Percentiles rank a stretch among this genome's conserved stretches.
Evolutionary conservation across 306 rosid species (phyloP).

Genomic region (Lathyrus oleraceus): DNA sequence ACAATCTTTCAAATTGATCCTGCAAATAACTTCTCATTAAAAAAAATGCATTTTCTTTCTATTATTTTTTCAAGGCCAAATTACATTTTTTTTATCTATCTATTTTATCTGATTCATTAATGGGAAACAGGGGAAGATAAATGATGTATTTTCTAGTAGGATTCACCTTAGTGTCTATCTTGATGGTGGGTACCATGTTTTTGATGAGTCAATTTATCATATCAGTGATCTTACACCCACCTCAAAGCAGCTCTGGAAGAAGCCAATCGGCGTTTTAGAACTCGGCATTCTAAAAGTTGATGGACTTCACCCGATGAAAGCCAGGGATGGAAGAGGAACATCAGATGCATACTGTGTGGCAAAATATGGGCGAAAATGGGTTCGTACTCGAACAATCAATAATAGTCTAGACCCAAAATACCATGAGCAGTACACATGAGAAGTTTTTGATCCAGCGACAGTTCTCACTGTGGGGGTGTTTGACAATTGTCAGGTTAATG

Average conservation of each 20-base stretch:
- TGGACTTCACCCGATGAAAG: constrained; percentile 80
- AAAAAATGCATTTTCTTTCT: no score
- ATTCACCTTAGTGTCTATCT: constrained; percentile 77
- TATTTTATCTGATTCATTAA: no score
- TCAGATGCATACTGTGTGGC: constrained; percentile 92
- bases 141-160: constrained; percentile 62
- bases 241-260: constrained; percentile 84
- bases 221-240: constrained; percentile 90
- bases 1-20: no score
- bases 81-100: no score
- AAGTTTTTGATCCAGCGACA: constrained; percentile 83
- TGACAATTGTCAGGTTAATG: constrained; percentile 61
- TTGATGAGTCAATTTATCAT: constrained; percentile 83
- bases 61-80: no score
- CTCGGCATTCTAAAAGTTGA: constrained; percentile 72
- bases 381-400: constrained; percentile 83
- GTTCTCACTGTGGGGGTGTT: constrained; percentile 90
- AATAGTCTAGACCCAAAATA: constrained; percentile 67
- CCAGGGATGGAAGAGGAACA: constrained; percentile 70
- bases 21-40: no score
- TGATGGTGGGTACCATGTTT: constrained; percentile 97
- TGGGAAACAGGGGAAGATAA: constrained; percentile 43
- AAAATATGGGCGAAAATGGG: constrained; percentile 89
- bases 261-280: constrained; percentile 72
- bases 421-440: constrained; percentile 98